Conservation (phyloP, 106 monocot genomes). For the Dactylorhiza incarnata region DNA sequence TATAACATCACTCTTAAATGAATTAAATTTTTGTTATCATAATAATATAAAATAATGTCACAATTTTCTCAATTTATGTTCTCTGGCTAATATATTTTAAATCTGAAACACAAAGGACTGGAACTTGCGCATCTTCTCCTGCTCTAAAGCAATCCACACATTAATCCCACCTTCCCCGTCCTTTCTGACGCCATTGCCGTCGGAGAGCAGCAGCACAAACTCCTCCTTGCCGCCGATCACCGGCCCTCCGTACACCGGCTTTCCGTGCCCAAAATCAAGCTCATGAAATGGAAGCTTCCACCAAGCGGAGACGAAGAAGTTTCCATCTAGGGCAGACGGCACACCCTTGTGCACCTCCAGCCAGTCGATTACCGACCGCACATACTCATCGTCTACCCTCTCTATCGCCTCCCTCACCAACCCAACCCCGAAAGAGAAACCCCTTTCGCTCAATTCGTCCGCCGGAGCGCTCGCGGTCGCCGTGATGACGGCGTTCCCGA, state of each 20-base stretch:
- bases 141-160: conserved; percentile 61
- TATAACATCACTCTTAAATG: too few relatives aligned
- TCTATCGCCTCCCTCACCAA: conserved; percentile 51
- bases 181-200: conserved; percentile 14
- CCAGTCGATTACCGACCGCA: conserved; percentile 79
- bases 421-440: conserved; percentile 31
- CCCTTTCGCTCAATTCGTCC: conserved; percentile 17
- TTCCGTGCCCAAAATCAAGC: conserved; percentile 67
- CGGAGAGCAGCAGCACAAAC: conserved; percentile 70
- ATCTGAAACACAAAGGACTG: conserved; percentile 31
- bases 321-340: conserved; percentile 41
- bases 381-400: conserved; percentile 64
- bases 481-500: conserved; percentile 58
- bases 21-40: too few relatives aligned
- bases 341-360: conserved; percentile 62
- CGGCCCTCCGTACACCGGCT: conserved; percentile 51
- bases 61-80: too few relatives aligned
- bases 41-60: too few relatives aligned
- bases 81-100: conserved; percentile 3
- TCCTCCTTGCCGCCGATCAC: conserved; percentile 64
- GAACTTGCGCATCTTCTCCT: conserved; percentile 61
- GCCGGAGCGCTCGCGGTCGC: conserved; percentile 38
- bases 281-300: conserved; percentile 80
- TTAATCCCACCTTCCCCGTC: conserved; percentile 32
- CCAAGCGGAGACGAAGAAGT: conserved; percentile 79